Percentiles rank a stretch among this genome's conserved stretches.
These are phyloP conservation scores for Pleurotus sapidus DNA, from an alignment of 768 basidiomycete genomes.

Conservation along the genomic window DNA sequence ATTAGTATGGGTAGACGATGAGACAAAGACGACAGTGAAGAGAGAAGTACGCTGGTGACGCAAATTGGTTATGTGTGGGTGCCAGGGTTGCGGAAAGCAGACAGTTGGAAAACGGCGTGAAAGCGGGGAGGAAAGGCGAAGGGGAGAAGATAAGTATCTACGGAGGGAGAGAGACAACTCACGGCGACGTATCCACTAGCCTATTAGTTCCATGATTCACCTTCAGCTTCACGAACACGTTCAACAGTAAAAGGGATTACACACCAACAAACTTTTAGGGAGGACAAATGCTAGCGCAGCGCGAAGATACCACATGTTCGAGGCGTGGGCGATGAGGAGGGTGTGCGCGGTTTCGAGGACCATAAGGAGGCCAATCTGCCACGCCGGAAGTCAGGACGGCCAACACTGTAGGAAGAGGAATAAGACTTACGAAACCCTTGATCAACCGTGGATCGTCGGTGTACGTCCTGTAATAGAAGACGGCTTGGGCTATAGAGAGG, in stretches of 20 bases:
- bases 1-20: neutral
- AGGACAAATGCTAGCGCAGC: neutral
- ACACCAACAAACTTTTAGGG: neutral
- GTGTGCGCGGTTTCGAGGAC: neutral
- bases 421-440: neutral
- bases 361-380: neutral
- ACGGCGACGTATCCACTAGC: neutral
- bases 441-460: neutral
- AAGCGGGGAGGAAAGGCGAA: too few relatives aligned
- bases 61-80: too few relatives aligned
- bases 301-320: neutral
- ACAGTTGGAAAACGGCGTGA: too few relatives aligned
- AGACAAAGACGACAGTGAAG: neutral
- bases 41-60: neutral
- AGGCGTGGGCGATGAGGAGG: neutral
- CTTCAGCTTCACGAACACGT: too few relatives aligned
- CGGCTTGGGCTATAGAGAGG: neutral
- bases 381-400: neutral
- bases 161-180: neutral
- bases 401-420: neutral
- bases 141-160: neutral
- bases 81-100: too few relatives aligned
- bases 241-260: neutral
- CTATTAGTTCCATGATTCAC: neutral
- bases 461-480: neutral